Evolutionary conservation across 2,329 filamentous ascomycete species (phyloP).

Genomic region (Shiraia bambusicola): DNA sequence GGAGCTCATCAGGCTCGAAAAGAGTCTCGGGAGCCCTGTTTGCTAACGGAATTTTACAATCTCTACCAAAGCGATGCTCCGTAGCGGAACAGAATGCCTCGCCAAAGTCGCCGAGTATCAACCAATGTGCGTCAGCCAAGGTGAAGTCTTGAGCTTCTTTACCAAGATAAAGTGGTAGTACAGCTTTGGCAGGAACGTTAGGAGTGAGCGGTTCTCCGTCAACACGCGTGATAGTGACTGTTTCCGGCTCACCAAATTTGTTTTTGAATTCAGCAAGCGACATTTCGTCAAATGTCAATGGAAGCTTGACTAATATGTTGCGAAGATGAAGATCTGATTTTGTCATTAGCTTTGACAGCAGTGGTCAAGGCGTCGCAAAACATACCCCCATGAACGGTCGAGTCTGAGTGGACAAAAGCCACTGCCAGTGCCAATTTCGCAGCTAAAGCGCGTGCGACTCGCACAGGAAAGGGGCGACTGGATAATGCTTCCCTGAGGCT

Average conservation of each 20-base stretch:
- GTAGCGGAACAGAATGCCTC: conserved; percentile 11
- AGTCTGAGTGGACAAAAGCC: conserved; percentile 8
- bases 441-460: conserved; percentile 11
- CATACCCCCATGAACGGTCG: conserved; percentile 11
- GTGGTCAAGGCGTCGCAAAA: not conserved
- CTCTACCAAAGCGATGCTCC: conserved; percentile 11
- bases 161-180: conserved; percentile 12
- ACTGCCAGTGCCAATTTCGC: conserved; percentile 9
- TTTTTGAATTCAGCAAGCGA: conserved; percentile 9
- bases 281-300: conserved; percentile 10
- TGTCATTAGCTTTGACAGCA: conserved; percentile 1
- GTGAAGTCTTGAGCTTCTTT: conserved; percentile 12
- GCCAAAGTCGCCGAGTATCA: conserved; percentile 14
- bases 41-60: conserved; percentile 10
- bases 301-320: conserved; percentile 9
- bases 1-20: conserved; percentile 9
- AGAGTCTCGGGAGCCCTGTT: conserved; percentile 13
- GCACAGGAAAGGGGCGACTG: conserved; percentile 11
- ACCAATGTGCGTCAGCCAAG: conserved; percentile 6
- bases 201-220: conserved; percentile 8
- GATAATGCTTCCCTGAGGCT: conserved; percentile 13
- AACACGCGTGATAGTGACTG: conserved; percentile 6
- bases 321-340: conserved; percentile 8
- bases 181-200: conserved; percentile 8
- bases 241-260: conserved; percentile 11